Evolutionary conservation across 495 filamentous ascomycete genomes (phyloP).

Genomic region (Neurospora tetraspora): DNA sequence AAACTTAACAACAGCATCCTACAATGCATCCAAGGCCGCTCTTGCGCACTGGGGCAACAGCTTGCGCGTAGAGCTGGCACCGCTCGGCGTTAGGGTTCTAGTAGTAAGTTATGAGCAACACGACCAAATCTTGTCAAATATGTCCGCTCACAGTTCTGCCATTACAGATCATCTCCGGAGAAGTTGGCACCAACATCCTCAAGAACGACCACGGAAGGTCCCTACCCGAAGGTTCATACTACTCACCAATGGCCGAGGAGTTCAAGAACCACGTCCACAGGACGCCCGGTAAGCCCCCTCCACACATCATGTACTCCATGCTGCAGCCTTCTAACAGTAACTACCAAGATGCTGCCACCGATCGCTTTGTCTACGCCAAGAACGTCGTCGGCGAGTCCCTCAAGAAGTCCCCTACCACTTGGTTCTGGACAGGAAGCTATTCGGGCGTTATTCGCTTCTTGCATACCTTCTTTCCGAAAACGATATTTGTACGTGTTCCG

Average conservation of each 20-base stretch:
- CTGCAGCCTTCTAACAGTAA: background rate
- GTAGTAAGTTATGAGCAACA: background rate
- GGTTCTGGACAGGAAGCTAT: background rate
- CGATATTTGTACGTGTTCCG: background rate
- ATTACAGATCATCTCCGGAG: background rate
- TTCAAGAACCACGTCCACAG: background rate
- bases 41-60: background rate
- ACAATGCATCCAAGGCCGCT: background rate
- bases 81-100: background rate
- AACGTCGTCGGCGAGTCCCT: background rate
- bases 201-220: background rate
- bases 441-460: background rate
- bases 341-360: background rate
- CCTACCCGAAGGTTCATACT: background rate
- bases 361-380: background rate
- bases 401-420: background rate
- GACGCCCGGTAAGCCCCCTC: background rate
- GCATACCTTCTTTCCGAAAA: background rate
- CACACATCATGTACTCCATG: background rate
- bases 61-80: background rate
- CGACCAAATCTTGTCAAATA: background rate
- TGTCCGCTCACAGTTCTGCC: background rate
- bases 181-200: background rate
- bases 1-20: background rate
- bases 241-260: background rate